Evolutionary conservation across 768 basidiomycete species (phyloP).

Genomic region (Termitomyces sp.): DNA sequence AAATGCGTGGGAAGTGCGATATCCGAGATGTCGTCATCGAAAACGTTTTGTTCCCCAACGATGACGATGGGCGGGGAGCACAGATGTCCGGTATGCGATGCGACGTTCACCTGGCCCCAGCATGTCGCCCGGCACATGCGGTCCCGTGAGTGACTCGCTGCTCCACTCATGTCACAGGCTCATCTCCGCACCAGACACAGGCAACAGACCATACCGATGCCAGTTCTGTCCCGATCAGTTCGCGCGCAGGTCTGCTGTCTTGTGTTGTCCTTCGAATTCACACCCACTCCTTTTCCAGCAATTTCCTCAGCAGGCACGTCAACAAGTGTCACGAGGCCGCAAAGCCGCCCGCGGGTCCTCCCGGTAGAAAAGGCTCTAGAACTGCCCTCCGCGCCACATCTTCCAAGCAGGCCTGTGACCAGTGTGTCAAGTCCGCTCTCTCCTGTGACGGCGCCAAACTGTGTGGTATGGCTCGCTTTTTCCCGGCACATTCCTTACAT

Average conservation of each 20-base stretch:
- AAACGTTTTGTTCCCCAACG: neutral
- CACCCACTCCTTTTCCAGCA: constrained; percentile 34
- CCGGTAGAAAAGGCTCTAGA: constrained; percentile 58
- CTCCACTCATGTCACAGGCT: neutral
- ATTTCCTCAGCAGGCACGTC: constrained; percentile 77
- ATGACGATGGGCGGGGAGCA: constrained; percentile 68
- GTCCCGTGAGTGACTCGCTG: neutral
- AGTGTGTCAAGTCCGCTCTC: constrained; percentile 68
- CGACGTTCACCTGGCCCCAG: constrained; percentile 82
- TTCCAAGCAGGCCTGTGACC: constrained; percentile 76
- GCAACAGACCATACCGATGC: constrained; percentile 85
- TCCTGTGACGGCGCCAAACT: constrained; percentile 79
- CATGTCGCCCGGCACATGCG: constrained; percentile 89
- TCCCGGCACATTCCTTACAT: neutral
- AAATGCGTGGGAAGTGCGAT: constrained; percentile 3
- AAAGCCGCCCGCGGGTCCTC: constrained; percentile 37
- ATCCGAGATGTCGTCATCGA: constrained; percentile 1
- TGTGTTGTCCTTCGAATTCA: neutral
- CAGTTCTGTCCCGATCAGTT: constrained; percentile 86
- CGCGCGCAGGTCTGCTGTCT: constrained; percentile 57
- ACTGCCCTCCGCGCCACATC: constrained; percentile 36
- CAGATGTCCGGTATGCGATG: constrained; percentile 81
- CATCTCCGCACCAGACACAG: constrained; percentile 54
- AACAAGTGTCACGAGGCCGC: constrained; percentile 84
- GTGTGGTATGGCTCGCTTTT: constrained; percentile 44